Evolutionary conservation across 345 rosid genomes (phyloP).

Genomic region (Limnanthes douglasii): DNA sequence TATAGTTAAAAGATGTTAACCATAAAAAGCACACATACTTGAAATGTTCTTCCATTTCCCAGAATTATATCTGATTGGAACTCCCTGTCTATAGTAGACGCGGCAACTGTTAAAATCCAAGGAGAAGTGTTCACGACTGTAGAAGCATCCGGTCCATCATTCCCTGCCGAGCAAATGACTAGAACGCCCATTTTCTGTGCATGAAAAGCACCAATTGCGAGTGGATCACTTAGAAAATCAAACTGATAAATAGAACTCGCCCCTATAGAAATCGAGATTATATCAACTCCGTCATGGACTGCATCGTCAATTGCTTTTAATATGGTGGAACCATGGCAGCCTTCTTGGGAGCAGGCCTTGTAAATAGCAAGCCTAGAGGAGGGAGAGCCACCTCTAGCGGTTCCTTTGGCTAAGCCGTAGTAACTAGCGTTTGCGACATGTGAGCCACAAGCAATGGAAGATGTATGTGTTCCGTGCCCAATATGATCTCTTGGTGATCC

Average conservation of each 20-base stretch:
- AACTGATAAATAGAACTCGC: slow-evolving; percentile 15
- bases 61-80: slow-evolving; percentile 20
- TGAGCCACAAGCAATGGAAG: slow-evolving; percentile 35
- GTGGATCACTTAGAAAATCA: slow-evolving; percentile 18
- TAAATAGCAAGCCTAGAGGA: slow-evolving; percentile 31
- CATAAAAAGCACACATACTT: slow-evolving; percentile 11
- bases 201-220: slow-evolving; percentile 29
- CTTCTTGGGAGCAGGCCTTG: slow-evolving; percentile 30
- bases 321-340: slow-evolving; percentile 15
- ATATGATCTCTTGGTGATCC: slow-evolving; percentile 26
- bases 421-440: slow-evolving; percentile 23
- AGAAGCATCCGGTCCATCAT: slow-evolving; percentile 20
- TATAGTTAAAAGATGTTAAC: too few relatives aligned
- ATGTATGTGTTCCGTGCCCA: slow-evolving; percentile 41
- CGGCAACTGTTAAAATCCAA: slow-evolving; percentile 38
- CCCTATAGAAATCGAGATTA: slow-evolving; percentile 31
- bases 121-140: slow-evolving; percentile 33
- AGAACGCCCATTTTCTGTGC: slow-evolving; percentile 28
- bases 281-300: slow-evolving; percentile 39
- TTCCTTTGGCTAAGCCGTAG: slow-evolving; percentile 28
- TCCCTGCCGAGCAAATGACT: slow-evolving; percentile 21
- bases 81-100: slow-evolving; percentile 27
- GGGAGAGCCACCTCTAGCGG: slow-evolving; percentile 23
- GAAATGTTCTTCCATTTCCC: slow-evolving; percentile 19
- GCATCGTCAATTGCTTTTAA: slow-evolving; percentile 35